Conservation (phyloP, 2,329 filamentous ascomycete genomes). For the Penicillium sp. region DNA sequence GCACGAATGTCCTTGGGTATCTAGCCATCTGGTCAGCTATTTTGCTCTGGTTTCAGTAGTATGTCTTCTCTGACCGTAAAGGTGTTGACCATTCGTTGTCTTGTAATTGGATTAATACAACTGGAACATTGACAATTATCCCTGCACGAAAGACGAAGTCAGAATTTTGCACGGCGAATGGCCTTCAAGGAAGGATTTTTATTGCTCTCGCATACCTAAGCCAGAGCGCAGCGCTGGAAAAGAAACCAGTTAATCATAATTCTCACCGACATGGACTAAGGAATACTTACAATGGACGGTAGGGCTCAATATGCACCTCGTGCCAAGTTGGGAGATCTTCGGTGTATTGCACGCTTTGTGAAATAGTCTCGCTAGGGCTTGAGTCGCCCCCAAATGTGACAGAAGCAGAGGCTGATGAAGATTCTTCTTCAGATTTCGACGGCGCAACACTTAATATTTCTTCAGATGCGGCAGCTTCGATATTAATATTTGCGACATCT, state of each 20-base stretch:
- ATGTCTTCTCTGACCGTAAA: conserved; percentile 52
- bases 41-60: conserved; percentile 2
- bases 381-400: background rate
- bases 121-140: conserved; percentile 68
- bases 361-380: background rate
- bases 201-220: conserved; percentile 6
- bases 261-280: background rate
- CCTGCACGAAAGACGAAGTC: conserved; percentile 34
- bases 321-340: background rate
- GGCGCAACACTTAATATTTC: background rate
- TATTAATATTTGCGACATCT: background rate
- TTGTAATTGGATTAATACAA: conserved; percentile 67
- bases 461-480: background rate
- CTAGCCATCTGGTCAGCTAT: conserved; percentile 30
- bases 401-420: background rate
- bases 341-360: background rate
- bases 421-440: background rate
- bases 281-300: conserved; percentile 5
- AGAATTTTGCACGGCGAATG: background rate
- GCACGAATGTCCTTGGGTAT: conserved; percentile 45
- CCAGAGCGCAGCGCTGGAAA: conserved; percentile 8
- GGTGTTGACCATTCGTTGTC: conserved; percentile 65
- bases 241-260: background rate
- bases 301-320: conserved; percentile 1
- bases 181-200: background rate